A percentile compares a stretch with the other conserved stretches of the same genome.
Conservation (phyloP, 805 yeast species). For the Candida krabiensis region DNA sequence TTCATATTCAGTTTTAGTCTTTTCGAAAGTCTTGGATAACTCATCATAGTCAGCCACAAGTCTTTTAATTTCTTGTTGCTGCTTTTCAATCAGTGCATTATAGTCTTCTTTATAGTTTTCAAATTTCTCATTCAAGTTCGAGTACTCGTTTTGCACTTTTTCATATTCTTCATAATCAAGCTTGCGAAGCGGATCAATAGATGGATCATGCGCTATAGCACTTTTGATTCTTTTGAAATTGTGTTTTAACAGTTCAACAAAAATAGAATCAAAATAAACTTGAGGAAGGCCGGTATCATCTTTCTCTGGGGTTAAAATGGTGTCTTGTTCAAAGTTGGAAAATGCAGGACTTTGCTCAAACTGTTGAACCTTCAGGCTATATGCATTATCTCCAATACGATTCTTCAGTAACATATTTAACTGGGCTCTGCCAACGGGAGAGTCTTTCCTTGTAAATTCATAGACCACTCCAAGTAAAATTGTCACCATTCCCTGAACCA, state of each 20-base stretch:
- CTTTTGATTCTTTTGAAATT: constrained; percentile 65
- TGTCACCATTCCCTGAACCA: constrained; percentile 68
- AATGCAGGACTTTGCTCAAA: constrained; percentile 62
- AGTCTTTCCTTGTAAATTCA: constrained; percentile 65
- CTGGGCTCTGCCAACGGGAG: constrained; percentile 63
- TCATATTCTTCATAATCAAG: constrained; percentile 63
- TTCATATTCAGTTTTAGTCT: constrained; percentile 32
- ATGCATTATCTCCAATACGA: constrained; percentile 80
- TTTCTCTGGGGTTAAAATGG: constrained; percentile 48
- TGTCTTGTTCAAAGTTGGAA: constrained; percentile 53
- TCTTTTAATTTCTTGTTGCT: constrained; percentile 22
- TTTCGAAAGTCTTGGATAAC: constrained; percentile 28
- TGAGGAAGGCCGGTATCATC: constrained; percentile 89
- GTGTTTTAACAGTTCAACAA: constrained; percentile 66
- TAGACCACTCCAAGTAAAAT: constrained; percentile 73
- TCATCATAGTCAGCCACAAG: constrained; percentile 32
- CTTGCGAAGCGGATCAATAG: constrained; percentile 63
- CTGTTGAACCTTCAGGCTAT: constrained; percentile 68
- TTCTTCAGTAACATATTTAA: constrained; percentile 62
- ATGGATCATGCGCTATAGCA: constrained; percentile 74
- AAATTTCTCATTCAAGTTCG: constrained; percentile 16
- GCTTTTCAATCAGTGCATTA: constrained; percentile 14
- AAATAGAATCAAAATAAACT: constrained; percentile 66
- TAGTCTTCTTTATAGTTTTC: constrained; percentile 20
- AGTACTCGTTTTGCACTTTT: constrained; percentile 39